A percentile compares a stretch with the other conserved stretches of the same genome.
Conservation (phyloP, 768 basidiomycete genomes). For the Phylloporus sp. region DNA sequence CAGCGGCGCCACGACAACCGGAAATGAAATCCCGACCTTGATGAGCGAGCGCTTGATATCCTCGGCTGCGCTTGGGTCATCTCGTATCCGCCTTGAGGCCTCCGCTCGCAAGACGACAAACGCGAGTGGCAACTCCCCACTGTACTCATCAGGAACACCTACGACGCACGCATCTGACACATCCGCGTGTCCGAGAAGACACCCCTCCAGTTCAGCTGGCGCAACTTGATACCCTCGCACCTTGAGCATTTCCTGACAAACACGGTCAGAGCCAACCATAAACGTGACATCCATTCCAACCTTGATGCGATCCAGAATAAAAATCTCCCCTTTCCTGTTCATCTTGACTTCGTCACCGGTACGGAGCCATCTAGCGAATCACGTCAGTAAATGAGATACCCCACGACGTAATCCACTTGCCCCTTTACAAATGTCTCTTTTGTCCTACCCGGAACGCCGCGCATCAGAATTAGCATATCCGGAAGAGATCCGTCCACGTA, state of each 20-base stretch:
- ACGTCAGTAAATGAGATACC: background rate
- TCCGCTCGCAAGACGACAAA: constrained; percentile 53
- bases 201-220: constrained; percentile 65
- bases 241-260: constrained; percentile 63
- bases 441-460: constrained; percentile 38
- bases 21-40: constrained; percentile 42
- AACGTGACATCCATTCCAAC: constrained; percentile 28
- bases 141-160: constrained; percentile 67
- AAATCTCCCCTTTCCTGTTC: constrained; percentile 58
- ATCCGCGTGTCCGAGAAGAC: constrained; percentile 56
- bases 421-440: constrained; percentile 60
- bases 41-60: constrained; percentile 40
- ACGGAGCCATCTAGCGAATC: constrained; percentile 49
- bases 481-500: constrained; percentile 31
- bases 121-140: constrained; percentile 70
- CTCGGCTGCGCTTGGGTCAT: constrained; percentile 32
- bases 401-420: background rate
- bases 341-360: constrained; percentile 71
- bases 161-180: constrained; percentile 65
- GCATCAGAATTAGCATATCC: constrained; percentile 4
- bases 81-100: constrained; percentile 33
- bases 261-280: background rate
- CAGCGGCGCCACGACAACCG: background rate
- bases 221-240: constrained; percentile 56
- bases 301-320: constrained; percentile 72